These are phyloP conservation scores for Pythium guiyangense DNA, from an alignment of 352 stramenopile species.

Conservation along the genomic window DNA sequence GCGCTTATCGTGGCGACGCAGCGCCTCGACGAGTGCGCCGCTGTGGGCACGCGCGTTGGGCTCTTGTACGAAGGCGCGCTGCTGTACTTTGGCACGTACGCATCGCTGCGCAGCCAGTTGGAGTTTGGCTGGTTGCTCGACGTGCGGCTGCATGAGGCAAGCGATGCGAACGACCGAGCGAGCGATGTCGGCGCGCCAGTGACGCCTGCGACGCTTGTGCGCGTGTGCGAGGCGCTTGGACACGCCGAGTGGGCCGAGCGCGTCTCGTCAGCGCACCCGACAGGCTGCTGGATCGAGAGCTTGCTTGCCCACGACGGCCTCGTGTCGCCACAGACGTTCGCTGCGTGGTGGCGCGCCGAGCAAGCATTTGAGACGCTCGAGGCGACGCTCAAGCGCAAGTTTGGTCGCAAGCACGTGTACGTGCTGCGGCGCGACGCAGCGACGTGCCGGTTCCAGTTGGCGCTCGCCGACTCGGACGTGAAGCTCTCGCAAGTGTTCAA, in stretches of 20 bases:
- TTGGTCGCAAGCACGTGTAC: slow-evolving; percentile 13
- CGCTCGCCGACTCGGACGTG: slow-evolving; percentile 15
- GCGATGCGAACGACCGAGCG: neutral
- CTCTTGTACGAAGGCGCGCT: slow-evolving; percentile 17
- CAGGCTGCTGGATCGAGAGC: slow-evolving; percentile 13
- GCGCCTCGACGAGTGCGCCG: slow-evolving; percentile 12
- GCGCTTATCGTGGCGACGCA: slow-evolving; percentile 13
- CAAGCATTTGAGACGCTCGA: slow-evolving; percentile 9
- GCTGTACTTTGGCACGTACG: slow-evolving; percentile 12
- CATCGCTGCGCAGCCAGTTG: slow-evolving; percentile 8
- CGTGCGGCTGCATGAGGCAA: neutral
- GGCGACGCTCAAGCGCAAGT: slow-evolving; percentile 8
- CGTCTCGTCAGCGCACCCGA: slow-evolving; percentile 10
- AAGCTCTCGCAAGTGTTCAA: slow-evolving; percentile 26
- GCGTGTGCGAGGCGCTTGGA: slow-evolving; percentile 9
- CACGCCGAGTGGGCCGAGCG: slow-evolving; percentile 10
- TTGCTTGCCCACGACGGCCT: slow-evolving; percentile 8
- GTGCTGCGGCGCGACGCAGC: slow-evolving; percentile 13
- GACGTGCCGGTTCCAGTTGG: slow-evolving; percentile 16
- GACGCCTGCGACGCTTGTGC: neutral
- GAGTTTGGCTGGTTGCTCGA: slow-evolving; percentile 23
- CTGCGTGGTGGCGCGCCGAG: slow-evolving; percentile 15
- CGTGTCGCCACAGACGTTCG: slow-evolving; percentile 7
- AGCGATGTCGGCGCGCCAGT: slow-evolving; percentile 2
- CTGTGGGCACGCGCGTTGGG: slow-evolving; percentile 11